phyloP scores from a whole-genome alignment of 1,284 basidiomycete species.

The Ustilago bromivora region DNA sequence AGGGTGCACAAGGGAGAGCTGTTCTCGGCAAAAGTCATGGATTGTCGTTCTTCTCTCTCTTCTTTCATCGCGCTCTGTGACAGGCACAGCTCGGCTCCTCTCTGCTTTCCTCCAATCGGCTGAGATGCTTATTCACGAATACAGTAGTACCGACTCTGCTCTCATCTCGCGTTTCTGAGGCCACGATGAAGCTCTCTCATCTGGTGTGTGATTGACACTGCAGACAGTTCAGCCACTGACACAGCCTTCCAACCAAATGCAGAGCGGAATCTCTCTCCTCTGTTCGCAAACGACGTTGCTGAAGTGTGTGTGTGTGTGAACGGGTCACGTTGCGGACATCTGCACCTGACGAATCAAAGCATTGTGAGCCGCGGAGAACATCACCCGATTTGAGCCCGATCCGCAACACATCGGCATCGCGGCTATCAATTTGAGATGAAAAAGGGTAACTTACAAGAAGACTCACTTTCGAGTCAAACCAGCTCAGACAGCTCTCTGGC shows the following conservation, averaged over 20 bases:
- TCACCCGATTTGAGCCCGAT: constrained; percentile 13
- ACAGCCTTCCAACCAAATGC: too few species aligned
- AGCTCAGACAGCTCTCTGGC: neutral
- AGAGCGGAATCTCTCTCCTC: neutral
- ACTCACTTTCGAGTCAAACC: constrained; percentile 32
- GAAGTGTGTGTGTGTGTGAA: too few species aligned
- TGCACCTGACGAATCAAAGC: neutral
- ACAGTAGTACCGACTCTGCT: neutral
- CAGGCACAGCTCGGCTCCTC: neutral
- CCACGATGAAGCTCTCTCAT: too few species aligned
- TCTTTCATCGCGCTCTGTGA: neutral
- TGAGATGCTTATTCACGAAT: neutral
- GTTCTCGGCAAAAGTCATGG: constrained; percentile 5
- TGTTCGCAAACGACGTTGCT: too few species aligned
- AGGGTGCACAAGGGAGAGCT: constrained; percentile 4
- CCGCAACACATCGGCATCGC: neutral
- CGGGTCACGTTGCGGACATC: neutral
- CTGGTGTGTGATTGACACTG: too few species aligned
- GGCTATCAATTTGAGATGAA: constrained; percentile 19
- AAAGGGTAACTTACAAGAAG: neutral
- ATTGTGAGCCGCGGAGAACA: neutral
- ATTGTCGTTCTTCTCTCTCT: constrained; percentile 1
- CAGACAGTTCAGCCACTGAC: too few species aligned
- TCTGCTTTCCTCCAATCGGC: neutral
- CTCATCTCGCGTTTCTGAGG: neutral